Evolutionary conservation across 164 flowering plant species (phyloP), one percentile per base, ranked within the genome.

Genomic region (Aristolochia fimbriata): DNA sequence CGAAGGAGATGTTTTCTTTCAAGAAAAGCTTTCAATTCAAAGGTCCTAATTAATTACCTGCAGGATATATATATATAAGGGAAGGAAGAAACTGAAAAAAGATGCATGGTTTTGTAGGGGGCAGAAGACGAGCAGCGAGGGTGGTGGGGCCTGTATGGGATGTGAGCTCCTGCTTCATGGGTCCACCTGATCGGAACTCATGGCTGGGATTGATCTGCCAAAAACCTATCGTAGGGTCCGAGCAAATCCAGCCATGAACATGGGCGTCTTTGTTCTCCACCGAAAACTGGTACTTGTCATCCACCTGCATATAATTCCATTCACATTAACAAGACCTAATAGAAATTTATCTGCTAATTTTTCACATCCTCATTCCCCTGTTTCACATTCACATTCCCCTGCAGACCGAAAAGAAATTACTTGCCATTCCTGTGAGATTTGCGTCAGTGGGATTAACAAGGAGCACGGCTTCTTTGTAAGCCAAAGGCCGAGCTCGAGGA

Each of bases 271-370:
- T 75, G 73, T 77, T 78, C 24, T 88, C 86, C 48, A 79, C 68
- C 0, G 97, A 82, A 63, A 90, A 90, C 57, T 93, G 87, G 70
- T 90, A 93, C 71, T 94, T 91, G 78, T 93, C 97, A 75, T 94
- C 97, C 64, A 91, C 95, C 99, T 93, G 73, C n/a, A n/a, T n/a
- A n/a, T n/a, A n/a, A n/a, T n/a, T n/a, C n/a, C n/a, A n/a, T n/a
- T n/a, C n/a, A n/a, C n/a, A n/a, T n/a, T n/a, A n/a, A n/a, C n/a
- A n/a, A n/a, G n/a, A n/a, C n/a, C n/a, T n/a, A n/a, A n/a, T n/a
- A n/a, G n/a, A n/a, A n/a, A n/a, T n/a, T n/a, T n/a, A n/a, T n/a
- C n/a, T n/a, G n/a, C n/a, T n/a, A n/a, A n/a, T n/a, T n/a, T n/a
- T n/a, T n/a, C n/a, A n/a, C n/a, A n/a, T n/a, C n/a, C n/a, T n/a